These are phyloP conservation scores for Colletotrichum abscissum DNA, from an alignment of 2,329 filamentous ascomycete species.

Conservation along the genomic window DNA sequence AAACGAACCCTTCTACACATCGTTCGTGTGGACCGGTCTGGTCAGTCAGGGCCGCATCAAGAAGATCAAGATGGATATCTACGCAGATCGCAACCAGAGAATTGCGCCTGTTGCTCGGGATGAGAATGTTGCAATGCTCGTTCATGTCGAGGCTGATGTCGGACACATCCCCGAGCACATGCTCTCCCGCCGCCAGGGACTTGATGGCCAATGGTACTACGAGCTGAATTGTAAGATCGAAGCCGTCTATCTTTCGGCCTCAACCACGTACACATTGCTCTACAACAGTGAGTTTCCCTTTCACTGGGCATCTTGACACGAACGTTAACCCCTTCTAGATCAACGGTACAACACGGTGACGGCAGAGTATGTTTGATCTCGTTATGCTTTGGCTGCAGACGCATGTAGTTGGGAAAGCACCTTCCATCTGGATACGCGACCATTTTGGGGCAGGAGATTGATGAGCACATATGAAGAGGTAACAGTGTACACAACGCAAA, in stretches of 20 bases:
- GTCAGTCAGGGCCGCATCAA: slow-evolving; percentile 47
- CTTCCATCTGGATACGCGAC: neutral
- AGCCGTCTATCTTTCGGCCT: slow-evolving; percentile 53
- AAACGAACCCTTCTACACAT: slow-evolving; percentile 49
- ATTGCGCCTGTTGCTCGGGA: slow-evolving; percentile 49
- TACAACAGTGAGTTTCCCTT: slow-evolving; percentile 49
- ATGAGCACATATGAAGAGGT: neutral
- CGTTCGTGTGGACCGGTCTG: slow-evolving; percentile 45
- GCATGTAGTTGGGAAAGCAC: no score
- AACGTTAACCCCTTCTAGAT: slow-evolving; percentile 37
- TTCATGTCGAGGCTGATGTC: slow-evolving; percentile 53
- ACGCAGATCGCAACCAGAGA: slow-evolving; percentile 43
- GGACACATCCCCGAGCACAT: slow-evolving; percentile 52
- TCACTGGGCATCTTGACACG: neutral
- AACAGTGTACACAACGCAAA: neutral
- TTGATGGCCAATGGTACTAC: slow-evolving; percentile 53
- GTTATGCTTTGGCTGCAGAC: no score
- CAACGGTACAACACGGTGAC: slow-evolving; percentile 54
- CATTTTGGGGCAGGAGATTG: neutral
- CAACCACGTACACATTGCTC: slow-evolving; percentile 55
- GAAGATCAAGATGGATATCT: slow-evolving; percentile 50
- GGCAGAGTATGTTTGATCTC: slow-evolving; percentile 52
- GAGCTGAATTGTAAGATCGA: slow-evolving; percentile 53
- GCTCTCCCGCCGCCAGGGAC: slow-evolving; percentile 46
- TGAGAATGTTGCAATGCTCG: slow-evolving; percentile 49